Conservation (phyloP, 1,284 basidiomycete species). For the Grifola frondosa region DNA sequence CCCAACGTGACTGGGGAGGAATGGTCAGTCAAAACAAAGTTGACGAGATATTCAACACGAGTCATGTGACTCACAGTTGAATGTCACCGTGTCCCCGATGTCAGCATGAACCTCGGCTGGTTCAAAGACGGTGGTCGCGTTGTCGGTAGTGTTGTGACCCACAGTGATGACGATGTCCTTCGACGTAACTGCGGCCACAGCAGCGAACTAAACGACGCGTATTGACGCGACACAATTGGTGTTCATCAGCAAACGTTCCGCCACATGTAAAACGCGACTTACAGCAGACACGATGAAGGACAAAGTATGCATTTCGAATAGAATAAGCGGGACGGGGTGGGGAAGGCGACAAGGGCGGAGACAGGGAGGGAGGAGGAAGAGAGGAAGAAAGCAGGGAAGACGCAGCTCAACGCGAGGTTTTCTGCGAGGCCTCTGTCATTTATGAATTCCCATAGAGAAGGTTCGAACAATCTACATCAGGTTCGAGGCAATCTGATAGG, state of each 20-base stretch:
- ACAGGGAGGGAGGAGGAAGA: constrained; percentile 12
- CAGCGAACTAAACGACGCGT: constrained; percentile 15
- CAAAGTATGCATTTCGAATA: constrained; percentile 18
- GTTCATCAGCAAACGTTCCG: neutral
- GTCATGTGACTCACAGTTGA: constrained; percentile 51
- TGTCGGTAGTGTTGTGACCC: constrained; percentile 44
- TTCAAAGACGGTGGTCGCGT: constrained; percentile 45
- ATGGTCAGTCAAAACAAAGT: neutral
- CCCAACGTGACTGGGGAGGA: constrained; percentile 46
- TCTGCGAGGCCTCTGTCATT: no score
- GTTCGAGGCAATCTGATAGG: no score
- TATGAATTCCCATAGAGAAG: no score
- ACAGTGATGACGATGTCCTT: constrained; percentile 46
- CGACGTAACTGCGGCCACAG: constrained; percentile 28
- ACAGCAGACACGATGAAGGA: constrained; percentile 18
- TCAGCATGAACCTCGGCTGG: constrained; percentile 46
- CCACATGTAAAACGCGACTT: constrained; percentile 9
- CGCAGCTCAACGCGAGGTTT: no score
- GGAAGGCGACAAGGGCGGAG: constrained; percentile 4
- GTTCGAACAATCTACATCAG: no score
- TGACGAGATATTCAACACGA: no score
- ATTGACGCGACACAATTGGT: neutral
- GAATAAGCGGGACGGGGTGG: no score
- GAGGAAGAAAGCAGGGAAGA: constrained; percentile 21
- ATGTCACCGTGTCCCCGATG: constrained; percentile 48